A percentile compares a stretch with the other conserved stretches of the same genome.
These are phyloP conservation scores for Immersiella caudata DNA, from an alignment of 495 filamentous ascomycete species.

Conservation along the genomic window DNA sequence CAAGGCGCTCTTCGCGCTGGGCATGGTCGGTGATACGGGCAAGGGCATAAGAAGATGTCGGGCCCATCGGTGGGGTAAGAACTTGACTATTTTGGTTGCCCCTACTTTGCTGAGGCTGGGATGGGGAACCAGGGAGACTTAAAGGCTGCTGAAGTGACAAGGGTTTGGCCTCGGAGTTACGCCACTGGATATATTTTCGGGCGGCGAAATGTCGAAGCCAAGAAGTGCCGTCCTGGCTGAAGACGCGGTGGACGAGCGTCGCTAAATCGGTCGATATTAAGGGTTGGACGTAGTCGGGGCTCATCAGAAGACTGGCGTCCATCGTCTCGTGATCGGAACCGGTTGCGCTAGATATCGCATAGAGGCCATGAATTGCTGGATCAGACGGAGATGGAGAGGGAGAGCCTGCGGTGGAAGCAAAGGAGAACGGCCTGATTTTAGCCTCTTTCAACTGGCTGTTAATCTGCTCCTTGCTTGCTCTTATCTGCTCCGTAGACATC, in stretches of 20 bases:
- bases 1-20: slow-evolving; percentile 70
- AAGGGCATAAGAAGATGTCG: slow-evolving; percentile 64
- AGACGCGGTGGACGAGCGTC: slow-evolving; percentile 70
- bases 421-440: slow-evolving; percentile 70
- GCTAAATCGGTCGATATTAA: slow-evolving; percentile 76
- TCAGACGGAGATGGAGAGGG: slow-evolving; percentile 28
- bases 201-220: slow-evolving; percentile 86
- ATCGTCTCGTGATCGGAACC: slow-evolving; percentile 82
- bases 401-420: slow-evolving; percentile 45
- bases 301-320: slow-evolving; percentile 96
- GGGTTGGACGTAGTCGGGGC: slow-evolving; percentile 86
- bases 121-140: neutral
- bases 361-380: slow-evolving; percentile 54
- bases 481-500: slow-evolving; percentile 62
- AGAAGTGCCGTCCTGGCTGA: slow-evolving; percentile 77
- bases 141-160: slow-evolving; percentile 4
- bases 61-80: slow-evolving; percentile 35
- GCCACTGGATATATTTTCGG: slow-evolving; percentile 80
- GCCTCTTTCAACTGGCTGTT: slow-evolving; percentile 59
- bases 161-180: slow-evolving; percentile 36
- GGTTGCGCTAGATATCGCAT: slow-evolving; percentile 78
- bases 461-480: slow-evolving; percentile 64
- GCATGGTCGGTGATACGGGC: slow-evolving; percentile 72
- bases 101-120: neutral
- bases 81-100: slow-evolving; percentile 23